Conservation (phyloP, 1,284 basidiomycete genomes). For the Cryptococcus amylolentus region DNA sequence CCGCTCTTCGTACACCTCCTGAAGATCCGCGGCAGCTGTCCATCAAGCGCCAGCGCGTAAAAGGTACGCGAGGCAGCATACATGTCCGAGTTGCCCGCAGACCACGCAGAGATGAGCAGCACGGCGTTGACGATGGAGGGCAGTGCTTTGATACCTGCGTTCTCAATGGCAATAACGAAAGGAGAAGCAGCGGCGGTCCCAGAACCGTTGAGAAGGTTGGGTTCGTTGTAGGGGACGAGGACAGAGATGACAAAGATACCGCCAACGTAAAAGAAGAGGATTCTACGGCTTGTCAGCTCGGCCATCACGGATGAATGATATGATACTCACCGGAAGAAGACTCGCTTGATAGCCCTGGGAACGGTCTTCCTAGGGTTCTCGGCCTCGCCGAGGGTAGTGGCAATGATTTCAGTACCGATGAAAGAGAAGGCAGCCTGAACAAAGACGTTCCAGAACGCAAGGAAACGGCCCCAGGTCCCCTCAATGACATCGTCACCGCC, state of each 20-base stretch:
- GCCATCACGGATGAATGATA: background rate
- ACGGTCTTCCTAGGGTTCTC: constrained; percentile 31
- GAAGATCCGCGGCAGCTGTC: constrained; percentile 52
- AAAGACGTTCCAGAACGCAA: constrained; percentile 5
- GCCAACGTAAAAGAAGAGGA: constrained; percentile 63
- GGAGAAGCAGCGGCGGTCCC: constrained; percentile 67
- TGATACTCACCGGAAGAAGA: background rate
- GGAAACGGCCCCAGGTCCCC: constrained; percentile 15
- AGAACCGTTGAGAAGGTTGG: constrained; percentile 54
- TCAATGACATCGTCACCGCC: constrained; percentile 18
- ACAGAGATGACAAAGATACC: constrained; percentile 61
- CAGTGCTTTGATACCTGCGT: constrained; percentile 65
- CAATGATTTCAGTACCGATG: constrained; percentile 24
- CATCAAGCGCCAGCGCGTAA: constrained; percentile 50
- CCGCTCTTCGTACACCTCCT: constrained; percentile 64
- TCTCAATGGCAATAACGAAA: constrained; percentile 65
- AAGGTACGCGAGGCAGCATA: constrained; percentile 44
- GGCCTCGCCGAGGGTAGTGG: constrained; percentile 33
- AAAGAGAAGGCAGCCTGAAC: constrained; percentile 27
- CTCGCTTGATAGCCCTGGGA: constrained; percentile 50
- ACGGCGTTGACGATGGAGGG: constrained; percentile 56
- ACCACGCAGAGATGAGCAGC: constrained; percentile 27
- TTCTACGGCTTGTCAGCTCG: constrained; percentile 59
- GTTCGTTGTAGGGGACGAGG: constrained; percentile 63
- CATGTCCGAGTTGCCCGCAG: constrained; percentile 27